A percentile compares a stretch with the other conserved stretches of the same genome.
Conservation (phyloP, 2,329 filamentous ascomycete species). For the Rhytidhysteron rufulum region DNA sequence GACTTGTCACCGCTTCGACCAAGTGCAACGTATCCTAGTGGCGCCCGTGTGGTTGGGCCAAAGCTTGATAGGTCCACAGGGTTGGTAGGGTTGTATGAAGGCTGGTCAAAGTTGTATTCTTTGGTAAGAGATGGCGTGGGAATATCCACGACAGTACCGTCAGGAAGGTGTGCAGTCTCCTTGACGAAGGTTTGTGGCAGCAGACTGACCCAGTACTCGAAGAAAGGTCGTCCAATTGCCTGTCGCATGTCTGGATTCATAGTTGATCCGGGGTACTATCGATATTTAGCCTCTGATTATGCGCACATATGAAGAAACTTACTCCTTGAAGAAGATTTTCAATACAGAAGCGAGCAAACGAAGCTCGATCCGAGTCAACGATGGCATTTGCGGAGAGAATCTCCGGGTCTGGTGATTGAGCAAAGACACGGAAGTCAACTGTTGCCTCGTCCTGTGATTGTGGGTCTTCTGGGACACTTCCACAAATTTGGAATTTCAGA, state of each 20-base stretch:
- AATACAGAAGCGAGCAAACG: constrained; percentile 18
- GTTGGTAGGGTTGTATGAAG: constrained; percentile 9
- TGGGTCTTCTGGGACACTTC: constrained; percentile 15
- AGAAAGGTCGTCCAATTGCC: constrained; percentile 25
- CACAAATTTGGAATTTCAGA: constrained; percentile 45
- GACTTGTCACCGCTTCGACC: constrained; percentile 41
- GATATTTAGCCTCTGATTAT: too few species aligned
- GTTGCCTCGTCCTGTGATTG: constrained; percentile 20
- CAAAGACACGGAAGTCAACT: constrained; percentile 21
- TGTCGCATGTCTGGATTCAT: constrained; percentile 20
- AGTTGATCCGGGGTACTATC: constrained; percentile 19
- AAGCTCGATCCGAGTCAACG: constrained; percentile 14
- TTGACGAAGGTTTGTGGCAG: constrained; percentile 24
- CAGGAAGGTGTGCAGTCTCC: constrained; percentile 27
- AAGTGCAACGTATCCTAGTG: constrained; percentile 39
- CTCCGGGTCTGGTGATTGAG: constrained; percentile 16
- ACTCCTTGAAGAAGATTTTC: constrained; percentile 17
- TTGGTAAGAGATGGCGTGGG: constrained; percentile 15
- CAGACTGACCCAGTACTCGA: constrained; percentile 41
- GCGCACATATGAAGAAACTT: too few species aligned
- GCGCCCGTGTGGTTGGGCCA: constrained; percentile 25
- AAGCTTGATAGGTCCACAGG: constrained; percentile 18
- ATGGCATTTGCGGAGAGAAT: constrained; percentile 14
- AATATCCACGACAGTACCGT: constrained; percentile 16
- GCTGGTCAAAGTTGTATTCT: constrained; percentile 20